Percentiles rank a stretch among this genome's conserved stretches.
phyloP scores from a whole-genome alignment of 2,329 filamentous ascomycete genomes.

The Colletotrichum echinochloae region DNA sequence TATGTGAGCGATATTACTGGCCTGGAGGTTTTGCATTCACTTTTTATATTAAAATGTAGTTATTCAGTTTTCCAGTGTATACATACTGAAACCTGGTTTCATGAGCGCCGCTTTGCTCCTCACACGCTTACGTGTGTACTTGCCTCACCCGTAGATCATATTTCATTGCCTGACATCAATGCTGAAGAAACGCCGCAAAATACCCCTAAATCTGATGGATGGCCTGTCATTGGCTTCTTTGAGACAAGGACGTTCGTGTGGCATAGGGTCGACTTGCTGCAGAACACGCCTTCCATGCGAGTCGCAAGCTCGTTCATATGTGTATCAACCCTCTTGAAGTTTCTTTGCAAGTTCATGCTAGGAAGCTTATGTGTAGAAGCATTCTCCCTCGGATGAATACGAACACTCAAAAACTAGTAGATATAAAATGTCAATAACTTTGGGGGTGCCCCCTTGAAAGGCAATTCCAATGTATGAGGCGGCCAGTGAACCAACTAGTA shows the following conservation, averaged over 20 bases:
- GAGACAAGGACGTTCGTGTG: background rate
- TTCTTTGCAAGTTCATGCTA: background rate
- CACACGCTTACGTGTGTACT: no score
- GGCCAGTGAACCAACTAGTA: background rate
- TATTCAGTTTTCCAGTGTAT: no score
- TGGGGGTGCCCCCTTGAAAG: background rate
- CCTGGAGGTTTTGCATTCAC: no score
- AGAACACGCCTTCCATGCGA: background rate
- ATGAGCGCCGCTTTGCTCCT: no score
- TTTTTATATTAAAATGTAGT: no score
- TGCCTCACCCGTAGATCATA: background rate
- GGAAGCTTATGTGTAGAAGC: background rate
- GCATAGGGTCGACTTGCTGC: background rate
- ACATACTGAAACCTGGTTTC: no score
- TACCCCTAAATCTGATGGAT: background rate
- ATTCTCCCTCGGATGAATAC: background rate
- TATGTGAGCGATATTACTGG: no score
- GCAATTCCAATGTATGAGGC: background rate
- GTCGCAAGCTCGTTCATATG: background rate
- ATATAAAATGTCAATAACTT: background rate
- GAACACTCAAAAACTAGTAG: background rate
- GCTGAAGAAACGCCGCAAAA: no score
- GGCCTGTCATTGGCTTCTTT: background rate
- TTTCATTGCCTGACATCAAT: background rate
- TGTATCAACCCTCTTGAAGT: background rate